phyloP scores from a whole-genome alignment of 306 rosid genomes.

The Echinosophora koreensis region DNA sequence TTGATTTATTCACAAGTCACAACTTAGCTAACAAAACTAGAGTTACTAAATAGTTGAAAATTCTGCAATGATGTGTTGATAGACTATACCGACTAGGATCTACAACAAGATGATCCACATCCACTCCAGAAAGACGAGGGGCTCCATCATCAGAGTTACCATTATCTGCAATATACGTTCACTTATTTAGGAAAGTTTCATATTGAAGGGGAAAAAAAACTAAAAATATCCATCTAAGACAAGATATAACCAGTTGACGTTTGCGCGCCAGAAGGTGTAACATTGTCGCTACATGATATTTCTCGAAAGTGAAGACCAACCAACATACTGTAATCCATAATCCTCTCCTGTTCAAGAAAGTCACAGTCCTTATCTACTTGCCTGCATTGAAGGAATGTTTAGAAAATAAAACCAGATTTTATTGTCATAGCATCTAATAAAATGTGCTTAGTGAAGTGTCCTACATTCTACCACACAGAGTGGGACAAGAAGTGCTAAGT shows the following conservation, averaged over 20 bases:
- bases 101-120: slow-evolving; percentile 61
- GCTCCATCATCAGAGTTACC: slow-evolving; percentile 53
- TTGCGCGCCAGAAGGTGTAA: slow-evolving; percentile 50
- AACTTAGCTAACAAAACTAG: slow-evolving; percentile 42
- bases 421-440: slow-evolving; percentile 5
- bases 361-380: slow-evolving; percentile 96
- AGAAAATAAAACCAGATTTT: slow-evolving; percentile 23
- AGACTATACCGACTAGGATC: slow-evolving; percentile 68
- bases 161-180: slow-evolving; percentile 52
- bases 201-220: background rate
- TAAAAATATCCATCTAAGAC: slow-evolving; percentile 33
- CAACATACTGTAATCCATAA: slow-evolving; percentile 97
- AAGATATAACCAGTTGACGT: slow-evolving; percentile 62
- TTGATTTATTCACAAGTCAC: slow-evolving; percentile 24
- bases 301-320: slow-evolving; percentile 95
- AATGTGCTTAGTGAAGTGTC: slow-evolving; percentile 3
- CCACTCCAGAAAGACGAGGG: slow-evolving; percentile 63
- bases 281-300: slow-evolving; percentile 52
- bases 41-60: slow-evolving; percentile 6
- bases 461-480: background rate
- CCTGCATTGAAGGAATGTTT: slow-evolving; percentile 59
- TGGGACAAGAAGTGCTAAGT: slow-evolving; percentile 54
- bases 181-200: slow-evolving; percentile 41
- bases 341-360: slow-evolving; percentile 96
- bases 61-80: slow-evolving; percentile 29